Conservation (phyloP, 805 yeast genomes). For the Spathaspora arborariae region DNA sequence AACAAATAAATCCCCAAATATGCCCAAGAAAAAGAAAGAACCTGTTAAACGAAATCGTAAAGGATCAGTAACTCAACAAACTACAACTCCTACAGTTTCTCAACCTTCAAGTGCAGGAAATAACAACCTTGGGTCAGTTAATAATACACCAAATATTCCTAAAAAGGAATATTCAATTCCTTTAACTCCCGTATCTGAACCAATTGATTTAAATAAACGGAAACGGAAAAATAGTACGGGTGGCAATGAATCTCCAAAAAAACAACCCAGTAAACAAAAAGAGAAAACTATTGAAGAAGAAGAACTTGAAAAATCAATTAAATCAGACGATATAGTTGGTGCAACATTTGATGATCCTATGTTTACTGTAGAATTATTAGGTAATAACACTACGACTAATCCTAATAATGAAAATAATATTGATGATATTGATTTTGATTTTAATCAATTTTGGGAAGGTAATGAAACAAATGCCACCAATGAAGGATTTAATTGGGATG, state of each 20-base stretch:
- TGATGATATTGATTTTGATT: conserved; percentile 43
- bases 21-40: conserved; percentile 27
- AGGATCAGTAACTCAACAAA: conserved; percentile 15
- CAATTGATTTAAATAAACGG: conserved; percentile 20
- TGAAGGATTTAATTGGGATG: conserved; percentile 39
- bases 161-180: conserved; percentile 38
- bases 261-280: conserved; percentile 12
- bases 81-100: conserved; percentile 2
- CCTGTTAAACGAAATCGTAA: conserved; percentile 26
- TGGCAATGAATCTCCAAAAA: conserved; percentile 35
- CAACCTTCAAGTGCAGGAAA: conserved; percentile 8
- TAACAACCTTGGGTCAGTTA: conserved; percentile 11
- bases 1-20: conserved; percentile 22
- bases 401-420: conserved; percentile 13
- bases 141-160: conserved; percentile 21
- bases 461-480: conserved; percentile 19
- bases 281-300: conserved; percentile 25
- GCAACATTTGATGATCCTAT: conserved; percentile 34
- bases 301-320: conserved; percentile 10
- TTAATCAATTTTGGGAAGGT: conserved; percentile 31
- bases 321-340: conserved; percentile 9
- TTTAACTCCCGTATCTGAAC: conserved; percentile 39
- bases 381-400: conserved; percentile 3
- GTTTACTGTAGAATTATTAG: conserved; percentile 33
- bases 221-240: conserved; percentile 23